Conservation (phyloP, 352 stramenopile species). For the Phytophthora chlamydospora region DNA sequence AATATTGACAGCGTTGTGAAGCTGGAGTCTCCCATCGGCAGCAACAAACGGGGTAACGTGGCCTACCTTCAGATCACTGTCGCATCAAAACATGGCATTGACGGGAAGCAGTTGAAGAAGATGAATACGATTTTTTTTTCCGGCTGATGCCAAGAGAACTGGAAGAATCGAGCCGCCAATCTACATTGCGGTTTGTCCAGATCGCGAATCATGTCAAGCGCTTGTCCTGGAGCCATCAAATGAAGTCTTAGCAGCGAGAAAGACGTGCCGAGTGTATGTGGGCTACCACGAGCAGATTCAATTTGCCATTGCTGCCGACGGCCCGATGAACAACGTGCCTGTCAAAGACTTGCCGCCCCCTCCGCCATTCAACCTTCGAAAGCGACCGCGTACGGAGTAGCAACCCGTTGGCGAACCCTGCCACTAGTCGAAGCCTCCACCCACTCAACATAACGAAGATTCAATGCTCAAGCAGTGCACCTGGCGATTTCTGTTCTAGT, state of each 20-base stretch:
- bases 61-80: slow-evolving; percentile 19
- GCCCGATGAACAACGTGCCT: slow-evolving; percentile 6
- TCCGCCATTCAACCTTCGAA: slow-evolving; percentile 5
- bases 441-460: too few species aligned
- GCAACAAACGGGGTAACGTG: slow-evolving; percentile 7
- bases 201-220: slow-evolving; percentile 17
- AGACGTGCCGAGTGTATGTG: slow-evolving; percentile 14
- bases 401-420: neutral
- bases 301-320: slow-evolving; percentile 7
- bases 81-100: slow-evolving; percentile 9
- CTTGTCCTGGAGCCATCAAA: slow-evolving; percentile 12
- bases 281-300: slow-evolving; percentile 4
- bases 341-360: slow-evolving; percentile 5
- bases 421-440: too few species aligned
- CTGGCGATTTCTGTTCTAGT: too few species aligned
- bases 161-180: slow-evolving; percentile 15
- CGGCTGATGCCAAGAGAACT: slow-evolving; percentile 8
- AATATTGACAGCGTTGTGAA: slow-evolving; percentile 34
- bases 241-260: slow-evolving; percentile 18
- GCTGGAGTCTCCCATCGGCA: slow-evolving; percentile 8
- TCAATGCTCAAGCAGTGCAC: too few species aligned
- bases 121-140: slow-evolving; percentile 23
- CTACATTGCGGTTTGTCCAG: slow-evolving; percentile 20
- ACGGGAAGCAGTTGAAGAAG: slow-evolving; percentile 12
- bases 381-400: slow-evolving; percentile 10